Evolutionary conservation across 1,284 basidiomycete species (phyloP).

Genomic region (Ceratobasidium sp.): DNA sequence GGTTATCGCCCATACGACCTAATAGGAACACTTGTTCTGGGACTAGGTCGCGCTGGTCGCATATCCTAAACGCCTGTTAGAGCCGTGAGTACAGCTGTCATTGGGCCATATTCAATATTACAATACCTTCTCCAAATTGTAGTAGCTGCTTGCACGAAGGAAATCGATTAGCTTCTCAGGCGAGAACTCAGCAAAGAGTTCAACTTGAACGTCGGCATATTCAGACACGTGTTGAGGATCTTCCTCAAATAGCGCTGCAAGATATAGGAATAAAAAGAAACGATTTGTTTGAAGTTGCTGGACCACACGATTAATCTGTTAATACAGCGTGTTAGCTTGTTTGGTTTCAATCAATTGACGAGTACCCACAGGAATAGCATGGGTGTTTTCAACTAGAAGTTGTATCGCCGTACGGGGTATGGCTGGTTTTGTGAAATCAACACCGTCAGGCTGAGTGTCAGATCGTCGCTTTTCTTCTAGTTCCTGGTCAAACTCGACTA

Average conservation of each 20-base stretch:
- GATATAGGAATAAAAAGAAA: constrained; percentile 91
- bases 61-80: constrained; percentile 88
- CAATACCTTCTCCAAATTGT: constrained; percentile 86
- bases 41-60: constrained; percentile 88
- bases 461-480: constrained; percentile 72
- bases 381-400: constrained; percentile 93
- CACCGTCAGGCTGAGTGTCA: constrained; percentile 42
- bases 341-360: not conserved
- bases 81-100: constrained; percentile 12
- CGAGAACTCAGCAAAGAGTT: constrained; percentile 93
- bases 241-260: constrained; percentile 90
- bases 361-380: constrained; percentile 87
- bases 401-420: constrained; percentile 76
- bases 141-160: constrained; percentile 91
- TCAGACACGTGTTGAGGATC: constrained; percentile 86
- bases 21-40: constrained; percentile 98
- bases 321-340: constrained; percentile 6
- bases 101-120: not conserved
- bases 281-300: constrained; percentile 85
- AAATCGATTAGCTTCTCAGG: constrained; percentile 87
- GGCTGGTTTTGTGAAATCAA: constrained; percentile 33
- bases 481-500: constrained; percentile 96
- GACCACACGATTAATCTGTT: constrained; percentile 87
- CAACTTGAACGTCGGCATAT: constrained; percentile 90
- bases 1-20: constrained; percentile 98